A percentile compares a stretch with the other conserved stretches of the same genome.
These are phyloP conservation scores for Clarireedia monteithiana DNA, from an alignment of 2,329 filamentous ascomycete genomes.

Conservation along the genomic window DNA sequence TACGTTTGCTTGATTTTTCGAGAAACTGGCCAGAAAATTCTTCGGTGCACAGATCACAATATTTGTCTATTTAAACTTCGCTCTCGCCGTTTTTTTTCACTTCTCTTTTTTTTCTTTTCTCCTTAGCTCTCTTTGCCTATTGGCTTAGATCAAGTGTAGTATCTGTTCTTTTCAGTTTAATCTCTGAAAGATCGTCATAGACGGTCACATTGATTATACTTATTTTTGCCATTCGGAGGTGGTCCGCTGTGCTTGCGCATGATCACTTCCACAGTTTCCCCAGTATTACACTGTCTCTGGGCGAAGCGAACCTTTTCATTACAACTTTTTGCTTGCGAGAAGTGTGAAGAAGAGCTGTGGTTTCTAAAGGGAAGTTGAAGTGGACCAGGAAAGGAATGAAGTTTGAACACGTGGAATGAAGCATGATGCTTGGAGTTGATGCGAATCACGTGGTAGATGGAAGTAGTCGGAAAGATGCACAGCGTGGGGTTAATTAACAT, in stretches of 20 bases:
- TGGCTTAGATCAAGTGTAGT: conserved; percentile 84
- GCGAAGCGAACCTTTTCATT: conserved; percentile 63
- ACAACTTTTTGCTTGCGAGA: conserved; percentile 40
- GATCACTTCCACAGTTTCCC: conserved; percentile 60
- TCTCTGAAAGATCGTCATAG: conserved; percentile 75
- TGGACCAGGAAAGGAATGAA: too few species aligned
- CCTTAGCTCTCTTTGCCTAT: conserved; percentile 48
- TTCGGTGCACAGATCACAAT: too few species aligned
- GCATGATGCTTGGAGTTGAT: not conserved
- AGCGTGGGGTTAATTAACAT: too few species aligned
- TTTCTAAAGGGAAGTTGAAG: not conserved
- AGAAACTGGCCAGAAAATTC: too few species aligned
- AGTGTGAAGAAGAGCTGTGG: conserved; percentile 46
- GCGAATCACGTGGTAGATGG: too few species aligned
- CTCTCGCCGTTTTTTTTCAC: not conserved
- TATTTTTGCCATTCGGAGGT: conserved; percentile 58
- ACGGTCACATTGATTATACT: conserved; percentile 72
- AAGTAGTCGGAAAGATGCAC: too few species aligned
- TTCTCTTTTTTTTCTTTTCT: conserved; percentile 17
- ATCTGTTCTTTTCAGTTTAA: conserved; percentile 94
- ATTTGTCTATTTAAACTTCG: too few species aligned
- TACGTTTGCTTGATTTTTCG: too few species aligned
- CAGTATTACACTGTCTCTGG: conserved; percentile 68
- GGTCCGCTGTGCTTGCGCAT: conserved; percentile 67
- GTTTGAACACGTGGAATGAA: not conserved